Base-by-base conservation (phyloP, 1,139 yeast species). In the Blastobotrys malaysiensis region DNA sequence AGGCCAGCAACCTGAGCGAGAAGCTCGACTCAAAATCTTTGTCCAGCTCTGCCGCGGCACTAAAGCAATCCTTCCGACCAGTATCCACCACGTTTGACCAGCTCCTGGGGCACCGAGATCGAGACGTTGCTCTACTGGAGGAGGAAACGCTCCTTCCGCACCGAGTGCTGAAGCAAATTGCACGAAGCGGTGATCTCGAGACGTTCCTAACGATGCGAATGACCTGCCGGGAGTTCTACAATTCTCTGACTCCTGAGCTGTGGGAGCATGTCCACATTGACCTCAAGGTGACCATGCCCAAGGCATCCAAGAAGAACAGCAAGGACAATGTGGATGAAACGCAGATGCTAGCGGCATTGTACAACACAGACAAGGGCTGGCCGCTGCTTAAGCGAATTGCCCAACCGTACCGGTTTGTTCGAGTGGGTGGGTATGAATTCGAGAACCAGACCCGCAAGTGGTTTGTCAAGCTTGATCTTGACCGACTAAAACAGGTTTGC, bases 201-300 rank as follows among this genome's bases (percentile, higher is more conserved):
- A 48, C 54, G 1, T 52, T 52, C 19, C 45, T 52, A 14, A 22
- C 45, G 7, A 14, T 22, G 20, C n/a, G 54, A 19, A 19, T 44
- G 46, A 44, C 54, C 9, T 27, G 48, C 18, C 24, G 18, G 19
- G 13, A 43, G 9, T 22, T 43, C 13, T 52, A 52, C 26, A 2
- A 27, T 18, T 7, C 18, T 18, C 26, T 52, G 19, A 48, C 54
- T 6, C 51, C 54, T 20, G 26, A 36, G 2, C 24, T 52, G 31
- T 52, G 54, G 54, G n/a, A 43, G 22, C 48, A 48, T 43, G 51
- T 52, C 14, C 50, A 48, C 39, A 27, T 52, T n/a, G 54, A 52
- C 21, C 27, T 52, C 21, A 27, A 16, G 31, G 43, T 20, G 50
- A 48, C 19, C 20, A 21, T 20, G 13, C 19, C 16, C 9, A 26